A percentile compares a stretch with the other conserved stretches of the same genome.
These are phyloP conservation scores for Jacaranda mimosifolia DNA, from an alignment of 257 asterid species.

Conservation along the genomic window DNA sequence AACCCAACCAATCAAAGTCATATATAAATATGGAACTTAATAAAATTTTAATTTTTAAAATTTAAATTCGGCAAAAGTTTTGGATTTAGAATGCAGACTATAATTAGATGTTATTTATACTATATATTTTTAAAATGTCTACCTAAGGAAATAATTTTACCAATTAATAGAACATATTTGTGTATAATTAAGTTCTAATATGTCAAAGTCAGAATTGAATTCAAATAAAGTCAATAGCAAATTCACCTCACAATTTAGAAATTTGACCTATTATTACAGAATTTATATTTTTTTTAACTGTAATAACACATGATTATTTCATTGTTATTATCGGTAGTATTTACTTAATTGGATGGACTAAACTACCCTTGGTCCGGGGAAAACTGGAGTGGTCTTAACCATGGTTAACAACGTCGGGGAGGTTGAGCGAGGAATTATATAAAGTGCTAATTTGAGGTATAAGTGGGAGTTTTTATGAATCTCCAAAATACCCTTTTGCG, in stretches of 20 bases:
- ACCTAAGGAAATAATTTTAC: background rate
- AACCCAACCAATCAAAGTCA: no score
- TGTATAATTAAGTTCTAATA: no score
- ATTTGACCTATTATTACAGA: no score
- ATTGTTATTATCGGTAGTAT: background rate
- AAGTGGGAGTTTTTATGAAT: slow-evolving; percentile 5
- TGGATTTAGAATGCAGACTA: no score
- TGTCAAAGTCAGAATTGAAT: no score
- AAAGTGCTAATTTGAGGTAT: slow-evolving; percentile 18
- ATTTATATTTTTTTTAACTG: no score
- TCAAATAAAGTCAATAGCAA: background rate
- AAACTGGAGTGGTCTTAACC: slow-evolving; percentile 29
- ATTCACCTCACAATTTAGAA: background rate
- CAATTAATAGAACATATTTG: background rate
- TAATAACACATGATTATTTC: background rate
- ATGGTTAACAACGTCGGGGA: slow-evolving; percentile 32
- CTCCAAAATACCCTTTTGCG: slow-evolving; percentile 39
- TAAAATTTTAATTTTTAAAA: no score
- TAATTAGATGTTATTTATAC: no score
- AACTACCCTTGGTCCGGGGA: slow-evolving; percentile 14
- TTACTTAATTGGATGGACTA: background rate
- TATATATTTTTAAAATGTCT: background rate
- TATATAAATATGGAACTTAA: no score
- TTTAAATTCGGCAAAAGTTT: no score
- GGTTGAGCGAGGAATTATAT: background rate